Evolutionary conservation across 179 eudicot genomes (phyloP).

Genomic region (Heliamphora pulchella): DNA sequence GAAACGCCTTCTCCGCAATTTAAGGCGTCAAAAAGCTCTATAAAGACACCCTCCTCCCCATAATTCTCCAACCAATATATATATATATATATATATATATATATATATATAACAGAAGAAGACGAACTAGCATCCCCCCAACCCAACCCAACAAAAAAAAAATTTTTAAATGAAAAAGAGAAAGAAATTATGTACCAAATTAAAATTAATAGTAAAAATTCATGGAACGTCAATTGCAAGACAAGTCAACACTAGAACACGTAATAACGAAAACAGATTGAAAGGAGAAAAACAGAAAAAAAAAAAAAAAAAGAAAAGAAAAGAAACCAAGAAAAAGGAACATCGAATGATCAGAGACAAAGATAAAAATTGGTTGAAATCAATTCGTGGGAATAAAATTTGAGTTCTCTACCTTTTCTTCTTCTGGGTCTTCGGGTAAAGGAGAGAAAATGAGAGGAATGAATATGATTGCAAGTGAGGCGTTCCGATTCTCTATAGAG

Average conservation of each 20-base stretch:
- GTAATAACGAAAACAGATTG: not conserved
- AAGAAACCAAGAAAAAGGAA: not conserved
- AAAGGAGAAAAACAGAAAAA: not conserved
- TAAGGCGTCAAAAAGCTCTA: not conserved
- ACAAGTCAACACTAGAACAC: not conserved
- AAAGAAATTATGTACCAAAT: too few species aligned
- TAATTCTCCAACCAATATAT: constrained; percentile 4
- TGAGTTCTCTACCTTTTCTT: not conserved
- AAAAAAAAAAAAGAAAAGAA: too few species aligned
- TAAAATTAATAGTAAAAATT: too few species aligned
- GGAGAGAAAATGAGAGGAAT: not conserved
- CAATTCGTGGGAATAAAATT: not conserved
- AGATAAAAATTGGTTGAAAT: not conserved
- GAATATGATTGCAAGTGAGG: not conserved
- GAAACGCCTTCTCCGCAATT: not conserved
- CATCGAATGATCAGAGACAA: too few species aligned
- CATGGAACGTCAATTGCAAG: too few species aligned
- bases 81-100: not conserved
- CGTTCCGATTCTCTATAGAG: not conserved
- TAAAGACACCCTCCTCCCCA: not conserved
- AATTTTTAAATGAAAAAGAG: too few species aligned
- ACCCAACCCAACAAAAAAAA: too few species aligned
- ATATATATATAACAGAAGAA: not conserved
- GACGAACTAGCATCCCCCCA: too few species aligned
- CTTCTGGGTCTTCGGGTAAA: not conserved